Conservation (phyloP, 805 yeast species). For the Zygotorulaspora chibaensis region DNA sequence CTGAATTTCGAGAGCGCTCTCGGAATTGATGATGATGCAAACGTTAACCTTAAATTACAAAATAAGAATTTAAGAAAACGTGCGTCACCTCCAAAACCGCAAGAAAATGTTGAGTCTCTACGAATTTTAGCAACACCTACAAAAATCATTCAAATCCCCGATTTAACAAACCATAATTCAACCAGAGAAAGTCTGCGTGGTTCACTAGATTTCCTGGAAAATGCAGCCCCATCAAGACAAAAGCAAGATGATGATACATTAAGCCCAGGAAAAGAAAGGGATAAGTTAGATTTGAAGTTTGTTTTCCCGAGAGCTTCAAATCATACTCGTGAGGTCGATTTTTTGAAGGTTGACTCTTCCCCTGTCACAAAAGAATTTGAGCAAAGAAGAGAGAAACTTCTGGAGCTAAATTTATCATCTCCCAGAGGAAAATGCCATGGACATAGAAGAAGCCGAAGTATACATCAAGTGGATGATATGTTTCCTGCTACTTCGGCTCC, state of each 20-base stretch:
- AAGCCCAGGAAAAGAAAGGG: slow-evolving; percentile 7
- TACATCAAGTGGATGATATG: slow-evolving; percentile 23
- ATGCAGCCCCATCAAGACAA: background rate
- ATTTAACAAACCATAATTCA: slow-evolving; percentile 17
- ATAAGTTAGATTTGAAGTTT: slow-evolving; percentile 20
- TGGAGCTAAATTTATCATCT: slow-evolving; percentile 8
- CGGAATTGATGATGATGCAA: slow-evolving; percentile 33
- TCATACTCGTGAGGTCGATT: slow-evolving; percentile 13
- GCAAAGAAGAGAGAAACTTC: slow-evolving; percentile 21
- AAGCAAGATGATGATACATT: background rate
- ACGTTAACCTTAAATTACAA: slow-evolving; percentile 32
- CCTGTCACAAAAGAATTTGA: slow-evolving; percentile 16
- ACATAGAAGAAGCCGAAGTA: slow-evolving; percentile 33
- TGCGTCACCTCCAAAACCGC: background rate
- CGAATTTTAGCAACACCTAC: slow-evolving; percentile 28
- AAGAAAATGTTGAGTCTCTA: slow-evolving; percentile 14
- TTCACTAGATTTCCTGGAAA: slow-evolving; percentile 24
- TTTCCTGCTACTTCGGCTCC: slow-evolving; percentile 22
- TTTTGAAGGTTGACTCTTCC: slow-evolving; percentile 15
- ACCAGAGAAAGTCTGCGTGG: slow-evolving; percentile 20
- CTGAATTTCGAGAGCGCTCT: slow-evolving; percentile 21
- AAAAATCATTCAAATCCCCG: slow-evolving; percentile 28
- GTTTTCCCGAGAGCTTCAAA: slow-evolving; percentile 22
- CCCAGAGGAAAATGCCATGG: slow-evolving; percentile 18
- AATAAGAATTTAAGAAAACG: slow-evolving; percentile 22